A percentile compares a stretch with the other conserved stretches of the same genome.
phyloP scores from a whole-genome alignment of 495 filamentous ascomycete species.

The Penicillium simplicissimum region DNA sequence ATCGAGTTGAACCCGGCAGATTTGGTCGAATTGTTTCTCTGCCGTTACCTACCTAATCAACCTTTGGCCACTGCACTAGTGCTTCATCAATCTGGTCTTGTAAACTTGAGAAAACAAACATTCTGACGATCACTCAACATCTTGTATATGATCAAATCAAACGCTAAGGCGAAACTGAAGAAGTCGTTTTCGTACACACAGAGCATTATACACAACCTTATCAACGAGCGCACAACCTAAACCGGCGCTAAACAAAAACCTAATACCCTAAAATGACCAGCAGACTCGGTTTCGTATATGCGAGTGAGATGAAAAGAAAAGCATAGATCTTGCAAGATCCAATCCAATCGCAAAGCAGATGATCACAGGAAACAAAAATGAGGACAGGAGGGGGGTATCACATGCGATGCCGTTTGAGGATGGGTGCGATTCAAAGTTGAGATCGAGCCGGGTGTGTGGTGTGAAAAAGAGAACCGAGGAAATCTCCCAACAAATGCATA shows the following conservation, averaged over 20 bases:
- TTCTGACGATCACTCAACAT: not conserved
- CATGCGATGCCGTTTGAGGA: constrained; percentile 31
- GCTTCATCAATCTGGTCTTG: not conserved
- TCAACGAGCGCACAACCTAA: not conserved
- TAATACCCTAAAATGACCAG: not conserved
- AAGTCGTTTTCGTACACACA: constrained; percentile 6
- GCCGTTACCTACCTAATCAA: too few species aligned
- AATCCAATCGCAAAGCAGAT: not conserved
- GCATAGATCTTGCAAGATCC: not conserved
- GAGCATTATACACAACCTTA: not conserved
- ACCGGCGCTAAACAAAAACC: not conserved
- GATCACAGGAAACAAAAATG: not conserved
- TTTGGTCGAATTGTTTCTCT: too few species aligned
- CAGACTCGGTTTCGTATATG: constrained; percentile 6
- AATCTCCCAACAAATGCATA: constrained; percentile 3
- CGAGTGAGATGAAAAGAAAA: not conserved
- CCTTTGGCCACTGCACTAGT: not conserved
- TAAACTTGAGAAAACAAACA: not conserved
- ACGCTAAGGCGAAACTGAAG: not conserved
- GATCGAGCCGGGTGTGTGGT: constrained; percentile 26
- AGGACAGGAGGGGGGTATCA: constrained; percentile 30
- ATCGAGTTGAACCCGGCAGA: too few species aligned
- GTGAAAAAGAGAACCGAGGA: constrained; percentile 1
- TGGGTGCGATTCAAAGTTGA: constrained; percentile 21
- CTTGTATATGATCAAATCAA: not conserved